Percentiles rank a stretch among this genome's conserved stretches.
phyloP scores from a whole-genome alignment of 176 grass and related monocot genomes.

The Melocanna baccifera region DNA sequence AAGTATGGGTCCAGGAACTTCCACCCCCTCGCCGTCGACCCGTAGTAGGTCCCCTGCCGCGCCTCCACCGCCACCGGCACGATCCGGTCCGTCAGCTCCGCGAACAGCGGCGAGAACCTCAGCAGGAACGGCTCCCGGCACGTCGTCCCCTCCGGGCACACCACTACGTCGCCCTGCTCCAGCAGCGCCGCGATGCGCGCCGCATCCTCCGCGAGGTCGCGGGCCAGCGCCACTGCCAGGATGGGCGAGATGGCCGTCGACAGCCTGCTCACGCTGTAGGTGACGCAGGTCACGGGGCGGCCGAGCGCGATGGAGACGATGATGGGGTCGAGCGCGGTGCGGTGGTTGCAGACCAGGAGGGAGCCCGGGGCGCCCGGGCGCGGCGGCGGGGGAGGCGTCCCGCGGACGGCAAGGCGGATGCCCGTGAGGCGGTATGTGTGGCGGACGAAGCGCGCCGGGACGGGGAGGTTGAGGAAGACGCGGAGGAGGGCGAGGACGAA shows the following conservation, averaged over 20 bases:
- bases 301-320: conserved; percentile 69
- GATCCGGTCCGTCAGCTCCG: conserved; percentile 69
- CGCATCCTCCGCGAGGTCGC: conserved; percentile 41
- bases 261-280: conserved; percentile 64
- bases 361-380: conserved; percentile 41
- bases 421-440: conserved; percentile 73
- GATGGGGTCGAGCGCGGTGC: conserved; percentile 80
- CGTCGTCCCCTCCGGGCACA: conserved; percentile 91
- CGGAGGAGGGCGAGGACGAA: conserved; percentile 66
- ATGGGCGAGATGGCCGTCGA: conserved; percentile 57
- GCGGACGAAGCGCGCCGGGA: conserved; percentile 45
- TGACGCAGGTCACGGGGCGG: conserved; percentile 55
- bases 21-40: conserved; percentile 61
- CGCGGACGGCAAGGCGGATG: conserved; percentile 58
- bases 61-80: conserved; percentile 66
- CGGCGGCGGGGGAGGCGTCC: conserved; percentile 45
- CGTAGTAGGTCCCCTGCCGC: conserved; percentile 49
- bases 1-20: conserved; percentile 72
- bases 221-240: conserved; percentile 45
- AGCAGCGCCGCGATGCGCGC: conserved; percentile 55
- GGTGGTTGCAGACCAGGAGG: conserved; percentile 85
- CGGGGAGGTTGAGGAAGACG: conserved; percentile 65
- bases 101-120: conserved; percentile 65
- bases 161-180: conserved; percentile 59
- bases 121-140: conserved; percentile 78